Evolutionary conservation across 495 filamentous ascomycete genomes (phyloP), one percentile per base, ranked within the genome.

Genomic region (Cladorrhinum samala): DNA sequence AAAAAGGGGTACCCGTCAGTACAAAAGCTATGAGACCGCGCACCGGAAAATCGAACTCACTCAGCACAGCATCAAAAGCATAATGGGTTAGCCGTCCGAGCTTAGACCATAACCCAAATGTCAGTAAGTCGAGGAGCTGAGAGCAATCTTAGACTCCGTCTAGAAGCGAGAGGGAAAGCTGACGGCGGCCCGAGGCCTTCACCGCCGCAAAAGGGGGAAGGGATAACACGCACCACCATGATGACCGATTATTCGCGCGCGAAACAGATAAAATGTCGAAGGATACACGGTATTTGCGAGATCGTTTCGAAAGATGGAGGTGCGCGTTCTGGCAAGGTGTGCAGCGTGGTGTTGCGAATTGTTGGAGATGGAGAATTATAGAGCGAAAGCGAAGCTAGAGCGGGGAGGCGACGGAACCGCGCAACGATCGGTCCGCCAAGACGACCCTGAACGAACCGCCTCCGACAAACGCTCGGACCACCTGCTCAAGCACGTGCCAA

Each of bases 61-160:
- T 71, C 57, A 97, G 82, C 27, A 97, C 89, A 57, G 93, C 94
- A 73, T 98, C 93, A 62, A 98, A 91, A 63, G 90, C 89, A 75
- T 93, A 96, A 75, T 98, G 93, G 61, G 85, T 86, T 55, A 98
- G 67, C 69, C 87, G 82, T 72, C 91, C 93, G 72, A 98, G 77
- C 94, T 97, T 81, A 69, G 70, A 76, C 76, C 71, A 80, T 54
- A 81, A 66, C 61, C 73, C 77, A 67, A 81, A 72, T 62, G 77
- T 83, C 68, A 82, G 77, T 64, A 82, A 75, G 66, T 82, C 74
- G 73, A 82, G 78, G 63, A 80, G 69, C 77, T 80, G 70, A 66
- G 50, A 58, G 57, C 40, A 47, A 59, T 62, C 57, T 67, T 63
- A 66, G 68, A 66, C 61, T 68, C 60, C 54, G 58, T 58, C 57